phyloP scores from a whole-genome alignment of 176 grass and related monocot genomes.

The bread wheat (Triticum aestivum) region IWGSC_CS_RefSeq_v2.1 NC_057804.1:380652571-380653070 shows the following conservation, averaged over 20 bases:
- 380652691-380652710: background rate
- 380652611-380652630: background rate
- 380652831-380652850: background rate
- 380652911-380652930: no score
- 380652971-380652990: no score
- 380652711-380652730: background rate
- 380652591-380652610: constrained; percentile 17
- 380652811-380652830: background rate
- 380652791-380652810: background rate
- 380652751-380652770: background rate
- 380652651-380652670: background rate
- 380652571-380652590: background rate
- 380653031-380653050: no score
- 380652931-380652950: no score
- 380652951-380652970: no score
- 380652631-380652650: background rate
- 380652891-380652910: no score
- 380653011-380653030: no score
- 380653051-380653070: no score
- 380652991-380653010: no score
- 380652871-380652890: no score
- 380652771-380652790: background rate
- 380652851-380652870: background rate
- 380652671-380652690: background rate
- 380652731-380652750: background rate